Conservation (phyloP, 2,329 filamentous ascomycete species). For the Xylaria arbuscula region DNA sequence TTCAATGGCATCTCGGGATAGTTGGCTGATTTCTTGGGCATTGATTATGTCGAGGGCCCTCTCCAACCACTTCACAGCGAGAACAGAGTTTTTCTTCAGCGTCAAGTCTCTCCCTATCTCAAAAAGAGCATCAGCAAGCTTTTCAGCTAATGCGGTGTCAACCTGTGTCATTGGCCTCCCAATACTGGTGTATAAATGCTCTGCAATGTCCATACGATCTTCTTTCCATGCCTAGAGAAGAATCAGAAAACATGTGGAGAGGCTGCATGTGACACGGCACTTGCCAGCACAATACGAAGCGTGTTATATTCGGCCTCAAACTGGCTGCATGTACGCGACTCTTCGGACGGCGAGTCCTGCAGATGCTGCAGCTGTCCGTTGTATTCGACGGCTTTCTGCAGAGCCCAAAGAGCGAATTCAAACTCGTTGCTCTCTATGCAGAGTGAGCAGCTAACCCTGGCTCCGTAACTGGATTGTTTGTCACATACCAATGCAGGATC, state of each 20-base stretch:
- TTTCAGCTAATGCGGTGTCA: constrained; percentile 66
- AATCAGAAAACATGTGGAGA: constrained; percentile 30
- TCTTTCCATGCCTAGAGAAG: constrained; percentile 76
- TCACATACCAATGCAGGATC: constrained; percentile 68
- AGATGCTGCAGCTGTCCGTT: constrained; percentile 55
- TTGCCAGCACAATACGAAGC: constrained; percentile 74
- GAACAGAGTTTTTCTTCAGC: constrained; percentile 60
- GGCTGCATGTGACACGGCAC: constrained; percentile 42
- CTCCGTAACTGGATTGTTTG: constrained; percentile 40
- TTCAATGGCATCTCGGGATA: constrained; percentile 71
- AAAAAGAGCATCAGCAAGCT: constrained; percentile 74
- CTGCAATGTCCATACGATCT: constrained; percentile 77
- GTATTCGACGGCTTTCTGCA: constrained; percentile 73
- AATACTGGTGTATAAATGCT: constrained; percentile 78
- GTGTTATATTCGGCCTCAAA: constrained; percentile 72
- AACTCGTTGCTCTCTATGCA: constrained; percentile 62
- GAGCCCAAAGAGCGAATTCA: constrained; percentile 67
- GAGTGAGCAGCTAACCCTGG: constrained; percentile 36
- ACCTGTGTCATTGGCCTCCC: constrained; percentile 54
- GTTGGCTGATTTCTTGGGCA: constrained; percentile 62
- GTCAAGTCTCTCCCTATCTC: constrained; percentile 75
- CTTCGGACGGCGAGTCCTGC: constrained; percentile 47
- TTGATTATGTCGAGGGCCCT: constrained; percentile 72
- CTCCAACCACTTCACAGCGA: constrained; percentile 78
- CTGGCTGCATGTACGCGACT: constrained; percentile 48